These are phyloP conservation scores for Bruguiera sexangula DNA, from an alignment of 345 rosid species.

Conservation along the genomic window DNA sequence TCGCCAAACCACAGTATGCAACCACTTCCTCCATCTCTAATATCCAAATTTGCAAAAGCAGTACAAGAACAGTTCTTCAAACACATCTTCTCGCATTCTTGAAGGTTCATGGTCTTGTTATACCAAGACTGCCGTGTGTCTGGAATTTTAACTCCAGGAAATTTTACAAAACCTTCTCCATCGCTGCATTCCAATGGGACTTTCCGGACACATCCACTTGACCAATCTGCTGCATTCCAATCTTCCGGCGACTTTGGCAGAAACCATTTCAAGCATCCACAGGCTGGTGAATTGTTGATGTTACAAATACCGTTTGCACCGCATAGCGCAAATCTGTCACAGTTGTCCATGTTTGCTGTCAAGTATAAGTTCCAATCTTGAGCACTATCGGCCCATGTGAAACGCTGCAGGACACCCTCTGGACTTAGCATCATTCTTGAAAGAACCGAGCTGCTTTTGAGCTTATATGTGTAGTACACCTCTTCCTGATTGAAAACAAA, in stretches of 20 bases:
- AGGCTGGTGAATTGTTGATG: conserved; percentile 13
- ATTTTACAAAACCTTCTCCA: conserved; percentile 16
- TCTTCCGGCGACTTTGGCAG: conserved; percentile 5
- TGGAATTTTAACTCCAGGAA: conserved; percentile 6
- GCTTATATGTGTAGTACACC: conserved; percentile 2
- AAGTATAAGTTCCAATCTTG: conserved; percentile 9
- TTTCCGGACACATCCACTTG: conserved; percentile 11
- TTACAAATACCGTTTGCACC: conserved; percentile 13
- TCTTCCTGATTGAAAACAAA: conserved; percentile 11
- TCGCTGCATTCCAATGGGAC: conserved; percentile 6
- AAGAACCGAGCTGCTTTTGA: conserved; percentile 5
- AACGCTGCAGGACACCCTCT: conserved; percentile 8
- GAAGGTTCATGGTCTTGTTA: conserved; percentile 4
- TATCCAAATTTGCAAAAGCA: conserved; percentile 13
- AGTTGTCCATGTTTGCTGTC: conserved; percentile 9
- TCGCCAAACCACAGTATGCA: conserved; percentile 16
- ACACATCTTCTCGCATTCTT: conserved; percentile 11
- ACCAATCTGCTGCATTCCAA: conserved; percentile 10
- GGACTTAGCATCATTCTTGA: conserved; percentile 13
- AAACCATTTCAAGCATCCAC: conserved; percentile 12
- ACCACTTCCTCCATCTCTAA: conserved; percentile 20
- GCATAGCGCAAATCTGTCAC: conserved; percentile 14
- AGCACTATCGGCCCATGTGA: conserved; percentile 11
- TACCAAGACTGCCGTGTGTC: conserved; percentile 13
- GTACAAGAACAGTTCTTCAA: conserved; percentile 12